Percentiles rank a stretch among this genome's conserved stretches.
Conservation (phyloP, 179 eudicot genomes). For the Camellia oleifera region DNA sequence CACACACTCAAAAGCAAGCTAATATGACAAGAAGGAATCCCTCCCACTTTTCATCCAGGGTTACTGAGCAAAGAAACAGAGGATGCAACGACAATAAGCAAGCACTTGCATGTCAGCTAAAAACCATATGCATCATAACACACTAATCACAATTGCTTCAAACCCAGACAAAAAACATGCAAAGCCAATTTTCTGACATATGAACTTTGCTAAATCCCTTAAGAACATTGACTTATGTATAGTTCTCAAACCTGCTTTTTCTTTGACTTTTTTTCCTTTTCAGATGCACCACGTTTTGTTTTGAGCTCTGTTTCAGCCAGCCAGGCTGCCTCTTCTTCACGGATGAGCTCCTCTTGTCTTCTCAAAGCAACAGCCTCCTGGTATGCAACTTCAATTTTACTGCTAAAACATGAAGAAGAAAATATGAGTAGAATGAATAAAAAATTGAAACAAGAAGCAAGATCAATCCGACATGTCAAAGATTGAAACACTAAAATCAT, state of each 20-base stretch:
- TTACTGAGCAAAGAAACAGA: not conserved
- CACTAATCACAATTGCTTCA: not conserved
- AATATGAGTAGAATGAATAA: not conserved
- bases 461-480: not conserved
- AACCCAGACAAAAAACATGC: not conserved
- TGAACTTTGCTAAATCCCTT: constrained; percentile 8
- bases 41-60: not conserved
- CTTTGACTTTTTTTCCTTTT: constrained; percentile 84
- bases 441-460: constrained; percentile 1
- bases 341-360: constrained; percentile 97
- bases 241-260: constrained; percentile 77
- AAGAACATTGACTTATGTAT: not conserved
- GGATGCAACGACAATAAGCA: not conserved
- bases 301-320: constrained; percentile 81
- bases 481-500: not conserved
- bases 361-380: constrained; percentile 91
- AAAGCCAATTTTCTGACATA: no score
- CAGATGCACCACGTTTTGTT: constrained; percentile 63
- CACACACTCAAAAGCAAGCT: not conserved
- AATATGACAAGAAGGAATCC: not conserved
- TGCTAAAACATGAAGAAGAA: constrained; percentile 31
- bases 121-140: not conserved
- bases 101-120: not conserved
- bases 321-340: constrained; percentile 92
- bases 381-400: constrained; percentile 90